phyloP scores from a whole-genome alignment of 345 rosid species.

The Boechera retrofracta region DNA sequence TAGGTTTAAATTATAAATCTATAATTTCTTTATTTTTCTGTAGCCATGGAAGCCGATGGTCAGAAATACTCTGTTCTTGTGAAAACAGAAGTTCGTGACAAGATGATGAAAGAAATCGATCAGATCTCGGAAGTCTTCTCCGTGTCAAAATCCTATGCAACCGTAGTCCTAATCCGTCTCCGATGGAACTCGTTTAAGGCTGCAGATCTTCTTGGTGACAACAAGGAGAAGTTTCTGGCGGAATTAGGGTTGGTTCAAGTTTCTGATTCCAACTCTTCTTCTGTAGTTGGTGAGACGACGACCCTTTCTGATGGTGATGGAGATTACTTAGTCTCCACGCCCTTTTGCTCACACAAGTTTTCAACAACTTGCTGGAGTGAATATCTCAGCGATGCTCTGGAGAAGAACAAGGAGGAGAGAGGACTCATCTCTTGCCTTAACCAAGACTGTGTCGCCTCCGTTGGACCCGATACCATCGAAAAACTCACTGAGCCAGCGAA shows the following conservation, averaged over 20 bases:
- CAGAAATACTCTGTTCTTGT: slow-evolving; percentile 15
- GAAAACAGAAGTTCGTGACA: slow-evolving; percentile 1
- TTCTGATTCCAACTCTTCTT: background rate
- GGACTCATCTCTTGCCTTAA: slow-evolving; percentile 2
- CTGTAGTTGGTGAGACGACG: background rate
- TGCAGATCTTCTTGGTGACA: slow-evolving; percentile 23
- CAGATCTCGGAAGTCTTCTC: slow-evolving; percentile 28
- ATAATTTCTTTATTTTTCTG: background rate
- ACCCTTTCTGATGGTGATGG: background rate
- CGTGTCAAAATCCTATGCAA: slow-evolving; percentile 14
- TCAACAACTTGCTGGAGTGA: slow-evolving; percentile 23
- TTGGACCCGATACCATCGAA: slow-evolving; percentile 32
- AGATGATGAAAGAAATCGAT: slow-evolving; percentile 1
- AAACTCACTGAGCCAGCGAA: background rate
- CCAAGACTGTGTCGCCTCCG: background rate
- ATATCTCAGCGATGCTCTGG: background rate
- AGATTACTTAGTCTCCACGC: slow-evolving; percentile 29
- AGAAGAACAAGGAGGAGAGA: background rate
- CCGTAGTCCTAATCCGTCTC: slow-evolving; percentile 22
- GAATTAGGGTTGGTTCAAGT: slow-evolving; percentile 24
- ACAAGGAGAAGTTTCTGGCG: slow-evolving; percentile 26
- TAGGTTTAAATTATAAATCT: background rate
- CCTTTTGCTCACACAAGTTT: slow-evolving; percentile 41
- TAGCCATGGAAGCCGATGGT: slow-evolving; percentile 17
- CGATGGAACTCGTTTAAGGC: slow-evolving; percentile 24